A percentile compares a stretch with the other conserved stretches of the same genome.
Conservation (phyloP, 768 basidiomycete genomes). For the Leccinellum rugosiceps region DNA sequence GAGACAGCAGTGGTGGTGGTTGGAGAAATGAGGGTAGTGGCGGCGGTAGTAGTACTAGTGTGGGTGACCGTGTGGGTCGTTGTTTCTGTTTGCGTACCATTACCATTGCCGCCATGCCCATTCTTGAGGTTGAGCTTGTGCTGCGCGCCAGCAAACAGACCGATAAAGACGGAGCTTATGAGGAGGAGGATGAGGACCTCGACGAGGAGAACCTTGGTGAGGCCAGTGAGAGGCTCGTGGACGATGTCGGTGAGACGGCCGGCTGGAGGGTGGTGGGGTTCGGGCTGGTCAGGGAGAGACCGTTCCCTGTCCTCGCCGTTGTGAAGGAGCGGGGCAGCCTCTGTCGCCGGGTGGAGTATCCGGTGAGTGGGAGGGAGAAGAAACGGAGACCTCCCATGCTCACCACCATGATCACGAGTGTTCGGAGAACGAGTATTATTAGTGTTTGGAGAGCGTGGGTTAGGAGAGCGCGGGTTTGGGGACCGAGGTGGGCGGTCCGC, state of each 20-base stretch:
- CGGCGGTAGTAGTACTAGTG: conserved; percentile 31
- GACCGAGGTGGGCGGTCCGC: conserved; percentile 52
- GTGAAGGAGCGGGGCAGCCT: conserved; percentile 62
- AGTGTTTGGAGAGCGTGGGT: conserved; percentile 43
- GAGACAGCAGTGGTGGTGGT: conserved; percentile 35
- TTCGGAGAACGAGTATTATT: conserved; percentile 35
- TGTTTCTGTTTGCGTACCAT: conserved; percentile 35
- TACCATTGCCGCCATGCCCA: conserved; percentile 31
- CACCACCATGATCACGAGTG: conserved; percentile 63
- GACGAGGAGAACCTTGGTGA: conserved; percentile 79
- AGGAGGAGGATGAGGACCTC: conserved; percentile 76
- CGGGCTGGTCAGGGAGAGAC: conserved; percentile 33
- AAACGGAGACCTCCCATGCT: not conserved
- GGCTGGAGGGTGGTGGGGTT: conserved; percentile 30
- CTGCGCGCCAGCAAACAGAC: conserved; percentile 87
- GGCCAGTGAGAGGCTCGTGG: conserved; percentile 76
- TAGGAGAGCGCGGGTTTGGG: conserved; percentile 44
- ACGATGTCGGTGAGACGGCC: conserved; percentile 48
- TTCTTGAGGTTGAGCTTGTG: conserved; percentile 63
- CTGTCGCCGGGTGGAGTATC: conserved; percentile 33
- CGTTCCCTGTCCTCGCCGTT: conserved; percentile 43
- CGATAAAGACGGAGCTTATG: conserved; percentile 84
- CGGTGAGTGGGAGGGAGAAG: conserved; percentile 2
- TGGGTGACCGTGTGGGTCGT: conserved; percentile 31
- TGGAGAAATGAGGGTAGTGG: conserved; percentile 28